Base-by-base conservation (phyloP, 495 filamentous ascomycete species). In the Aspergillus bridgeri region DNA sequence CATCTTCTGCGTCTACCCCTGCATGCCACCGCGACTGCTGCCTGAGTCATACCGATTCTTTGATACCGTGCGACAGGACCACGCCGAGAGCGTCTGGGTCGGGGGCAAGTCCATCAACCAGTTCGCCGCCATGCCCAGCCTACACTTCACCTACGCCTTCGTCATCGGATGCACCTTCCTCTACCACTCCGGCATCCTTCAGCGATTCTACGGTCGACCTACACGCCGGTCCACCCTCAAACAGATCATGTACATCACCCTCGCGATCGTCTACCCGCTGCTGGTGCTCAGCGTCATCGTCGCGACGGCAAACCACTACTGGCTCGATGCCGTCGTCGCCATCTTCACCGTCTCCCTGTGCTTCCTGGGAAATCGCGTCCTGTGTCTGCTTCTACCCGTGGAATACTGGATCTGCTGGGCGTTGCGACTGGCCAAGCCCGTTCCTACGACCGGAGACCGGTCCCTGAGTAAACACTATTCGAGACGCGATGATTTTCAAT, bases 231-330 rank as follows among this genome's bases (percentile, higher is more conserved):
- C 67, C 2, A 54, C 48, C 33, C 9, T 15, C 7, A 38, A 38
- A 13, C 33, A 38, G n/a, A 53, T 70, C 2, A 69, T 79, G 53
- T 83, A 80, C 55, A 54, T 77, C 21, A 43, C 74, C 4, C 62
- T 84, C 17, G 84, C 77, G 3, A 61, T 86, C 21, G 64, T 71
- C 8, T 88, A 88, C 63, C 83, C 85, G 4, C 48, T 70, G 7
- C 74, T 83, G 43, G 81, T 88, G 38, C 75, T 88, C 17, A 74
- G 77, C 49, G 81, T 84, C 13, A 86, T 88, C 49, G 73, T 88
- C 17, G 83, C 83, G 9, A 88, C 85, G 6, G 85, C 85, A 13
- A 88, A 88, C 59, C 85, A 87, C 65, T 87, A 84, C 61, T 84
- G 80, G 68, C 70, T 88, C 38, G 85, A 87, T 65, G 84, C 83